These are phyloP conservation scores for Calamus simplicifolius DNA, from an alignment of 176 grass and related monocot species.

Conservation along the genomic window DNA sequence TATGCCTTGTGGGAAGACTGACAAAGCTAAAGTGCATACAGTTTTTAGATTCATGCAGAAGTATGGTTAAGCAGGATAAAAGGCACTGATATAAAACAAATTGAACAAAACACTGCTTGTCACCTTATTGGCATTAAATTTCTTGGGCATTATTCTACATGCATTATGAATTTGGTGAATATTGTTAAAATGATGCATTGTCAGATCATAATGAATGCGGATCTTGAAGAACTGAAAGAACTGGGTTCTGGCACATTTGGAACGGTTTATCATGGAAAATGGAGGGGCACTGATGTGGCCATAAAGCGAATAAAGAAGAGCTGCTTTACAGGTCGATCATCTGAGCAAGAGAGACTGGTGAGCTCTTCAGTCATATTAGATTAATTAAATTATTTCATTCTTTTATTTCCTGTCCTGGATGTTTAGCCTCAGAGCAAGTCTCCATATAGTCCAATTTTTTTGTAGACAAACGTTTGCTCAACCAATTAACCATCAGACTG, in stretches of 20 bases:
- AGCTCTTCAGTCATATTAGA: neutral
- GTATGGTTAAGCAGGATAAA: no score
- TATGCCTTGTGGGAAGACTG: no score
- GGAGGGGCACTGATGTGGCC: conserved; percentile 98
- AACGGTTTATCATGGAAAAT: conserved; percentile 98
- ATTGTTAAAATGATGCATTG: neutral
- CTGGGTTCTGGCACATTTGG: conserved; percentile 95
- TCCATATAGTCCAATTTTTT: neutral
- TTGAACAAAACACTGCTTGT: no score
- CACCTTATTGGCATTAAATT: no score
- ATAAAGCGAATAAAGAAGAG: conserved; percentile 99
- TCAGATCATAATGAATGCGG: conserved; percentile 95
- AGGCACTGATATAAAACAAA: no score
- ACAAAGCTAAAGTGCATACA: no score
- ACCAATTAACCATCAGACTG: neutral
- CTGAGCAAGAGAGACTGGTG: conserved; percentile 97
- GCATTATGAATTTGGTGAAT: no score
- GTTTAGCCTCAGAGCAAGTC: no score
- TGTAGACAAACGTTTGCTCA: neutral
- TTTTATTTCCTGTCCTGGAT: no score
- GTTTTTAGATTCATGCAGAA: no score
- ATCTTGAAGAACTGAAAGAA: conserved; percentile 93
- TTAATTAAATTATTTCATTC: no score
- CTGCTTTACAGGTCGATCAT: conserved; percentile 79
- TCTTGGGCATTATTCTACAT: no score